Evolutionary conservation across 2,329 filamentous ascomycete species (phyloP).

Genomic region (Aschersonia sp.): DNA sequence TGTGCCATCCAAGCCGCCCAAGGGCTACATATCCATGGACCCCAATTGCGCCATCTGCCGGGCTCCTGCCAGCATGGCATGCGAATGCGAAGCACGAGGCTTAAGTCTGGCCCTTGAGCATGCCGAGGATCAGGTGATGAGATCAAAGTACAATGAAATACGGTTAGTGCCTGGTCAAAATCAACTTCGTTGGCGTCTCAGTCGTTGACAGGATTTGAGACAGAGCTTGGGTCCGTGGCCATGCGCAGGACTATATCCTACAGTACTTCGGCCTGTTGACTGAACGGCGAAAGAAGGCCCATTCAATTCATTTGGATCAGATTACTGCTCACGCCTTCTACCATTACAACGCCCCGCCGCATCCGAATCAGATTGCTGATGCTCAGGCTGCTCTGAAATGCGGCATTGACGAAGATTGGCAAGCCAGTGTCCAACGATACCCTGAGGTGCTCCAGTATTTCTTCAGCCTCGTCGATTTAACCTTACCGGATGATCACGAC

Average conservation of each 20-base stretch:
- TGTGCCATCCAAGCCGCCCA: conserved; percentile 21
- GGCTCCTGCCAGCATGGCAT: conserved; percentile 40
- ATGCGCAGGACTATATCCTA: conserved; percentile 54
- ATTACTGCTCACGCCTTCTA: conserved; percentile 40
- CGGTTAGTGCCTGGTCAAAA: conserved; percentile 28
- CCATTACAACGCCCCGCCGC: conserved; percentile 42
- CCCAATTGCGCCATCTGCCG: conserved; percentile 55
- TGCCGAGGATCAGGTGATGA: conserved; percentile 50
- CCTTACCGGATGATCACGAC: conserved; percentile 48
- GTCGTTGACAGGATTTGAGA: not conserved
- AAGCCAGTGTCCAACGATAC: conserved; percentile 58
- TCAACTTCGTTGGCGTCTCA: no score
- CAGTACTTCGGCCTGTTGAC: conserved; percentile 48
- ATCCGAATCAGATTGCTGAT: conserved; percentile 46
- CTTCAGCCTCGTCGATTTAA: conserved; percentile 54
- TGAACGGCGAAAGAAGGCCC: conserved; percentile 43
- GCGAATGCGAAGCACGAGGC: conserved; percentile 52
- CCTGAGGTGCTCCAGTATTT: conserved; percentile 75
- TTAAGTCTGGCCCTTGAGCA: conserved; percentile 48
- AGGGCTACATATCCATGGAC: conserved; percentile 47
- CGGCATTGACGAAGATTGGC: conserved; percentile 69
- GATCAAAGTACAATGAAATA: conserved; percentile 46
- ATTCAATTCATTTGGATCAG: conserved; percentile 39
- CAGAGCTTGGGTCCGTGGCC: conserved; percentile 49
- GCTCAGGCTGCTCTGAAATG: conserved; percentile 54